Evolutionary conservation across 1,139 yeast genomes (phyloP).

Genomic region (Candida albicans): DNA sequence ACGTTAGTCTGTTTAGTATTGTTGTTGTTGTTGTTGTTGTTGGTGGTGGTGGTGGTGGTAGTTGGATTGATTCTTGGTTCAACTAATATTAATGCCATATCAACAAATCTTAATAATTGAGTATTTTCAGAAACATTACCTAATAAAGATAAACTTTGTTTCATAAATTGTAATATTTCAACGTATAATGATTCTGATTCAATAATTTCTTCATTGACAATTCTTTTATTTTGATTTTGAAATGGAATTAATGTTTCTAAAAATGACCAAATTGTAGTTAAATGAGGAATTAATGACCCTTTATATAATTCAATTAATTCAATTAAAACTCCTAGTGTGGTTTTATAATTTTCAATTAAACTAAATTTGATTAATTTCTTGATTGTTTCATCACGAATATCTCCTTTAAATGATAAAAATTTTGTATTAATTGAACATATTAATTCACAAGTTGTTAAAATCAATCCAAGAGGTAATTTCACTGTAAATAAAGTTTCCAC

Average conservation of each 20-base stretch:
- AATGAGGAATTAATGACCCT: conserved; percentile 50
- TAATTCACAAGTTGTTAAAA: conserved; percentile 50
- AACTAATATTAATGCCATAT: conserved; percentile 43
- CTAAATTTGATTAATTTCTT: conserved; percentile 42
- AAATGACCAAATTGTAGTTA: conserved; percentile 46
- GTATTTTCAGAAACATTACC: conserved; percentile 39
- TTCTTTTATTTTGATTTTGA: conserved; percentile 36
- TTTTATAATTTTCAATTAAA: conserved; percentile 42
- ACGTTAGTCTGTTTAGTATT: background rate
- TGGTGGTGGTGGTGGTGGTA: background rate
- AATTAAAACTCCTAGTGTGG: conserved; percentile 47
- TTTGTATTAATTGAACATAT: conserved; percentile 54
- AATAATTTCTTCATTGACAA: conserved; percentile 32
- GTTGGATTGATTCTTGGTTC: conserved; percentile 37
- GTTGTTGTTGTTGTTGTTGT: too few relatives aligned
- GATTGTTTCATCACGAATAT: conserved; percentile 52
- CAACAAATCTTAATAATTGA: conserved; percentile 44
- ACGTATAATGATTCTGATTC: conserved; percentile 33
- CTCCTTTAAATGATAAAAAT: conserved; percentile 56
- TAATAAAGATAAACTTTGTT: conserved; percentile 30
- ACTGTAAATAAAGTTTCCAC: conserved; percentile 50
- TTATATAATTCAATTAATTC: conserved; percentile 49
- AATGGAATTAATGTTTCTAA: conserved; percentile 58
- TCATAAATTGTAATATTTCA: conserved; percentile 30
- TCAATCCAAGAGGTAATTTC: conserved; percentile 56